Conservation (phyloP, 2,329 filamentous ascomycete genomes). For the Aspergillus sp. region DNA sequence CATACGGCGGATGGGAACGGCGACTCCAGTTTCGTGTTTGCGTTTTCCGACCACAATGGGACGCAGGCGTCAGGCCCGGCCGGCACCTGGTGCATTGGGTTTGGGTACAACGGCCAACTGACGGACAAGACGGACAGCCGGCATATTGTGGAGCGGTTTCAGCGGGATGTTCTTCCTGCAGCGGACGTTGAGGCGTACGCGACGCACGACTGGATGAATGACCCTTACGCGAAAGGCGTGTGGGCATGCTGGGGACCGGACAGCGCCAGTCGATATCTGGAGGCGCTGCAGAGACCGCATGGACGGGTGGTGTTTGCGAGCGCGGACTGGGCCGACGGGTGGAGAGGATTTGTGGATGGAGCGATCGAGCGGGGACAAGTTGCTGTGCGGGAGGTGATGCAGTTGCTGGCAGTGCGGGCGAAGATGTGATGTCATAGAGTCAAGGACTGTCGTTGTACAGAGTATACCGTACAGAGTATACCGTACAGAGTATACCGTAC, state of each 20-base stretch:
- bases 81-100: constrained; percentile 20
- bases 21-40: constrained; percentile 15
- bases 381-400: constrained; percentile 2
- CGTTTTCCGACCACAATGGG: constrained; percentile 21
- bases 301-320: constrained; percentile 31
- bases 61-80: constrained; percentile 5
- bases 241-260: constrained; percentile 23
- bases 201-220: constrained; percentile 29
- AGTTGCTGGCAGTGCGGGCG: not conserved
- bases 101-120: constrained; percentile 15
- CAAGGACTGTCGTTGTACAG: not conserved
- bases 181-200: constrained; percentile 8
- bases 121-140: constrained; percentile 9
- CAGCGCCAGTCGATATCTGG: constrained; percentile 13
- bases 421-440: not conserved
- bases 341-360: constrained; percentile 36
- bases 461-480: too few species aligned
- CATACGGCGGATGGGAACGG: constrained; percentile 2
- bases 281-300: constrained; percentile 25
- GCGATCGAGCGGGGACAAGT: constrained; percentile 29
- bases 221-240: constrained; percentile 27
- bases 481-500: too few species aligned
- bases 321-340: constrained; percentile 35
- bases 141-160: constrained; percentile 10
- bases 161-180: constrained; percentile 5